Percentiles rank a stretch among this genome's conserved stretches.
Evolutionary conservation across 768 basidiomycete species (phyloP).

Genomic region (Gyrodon lividus): DNA sequence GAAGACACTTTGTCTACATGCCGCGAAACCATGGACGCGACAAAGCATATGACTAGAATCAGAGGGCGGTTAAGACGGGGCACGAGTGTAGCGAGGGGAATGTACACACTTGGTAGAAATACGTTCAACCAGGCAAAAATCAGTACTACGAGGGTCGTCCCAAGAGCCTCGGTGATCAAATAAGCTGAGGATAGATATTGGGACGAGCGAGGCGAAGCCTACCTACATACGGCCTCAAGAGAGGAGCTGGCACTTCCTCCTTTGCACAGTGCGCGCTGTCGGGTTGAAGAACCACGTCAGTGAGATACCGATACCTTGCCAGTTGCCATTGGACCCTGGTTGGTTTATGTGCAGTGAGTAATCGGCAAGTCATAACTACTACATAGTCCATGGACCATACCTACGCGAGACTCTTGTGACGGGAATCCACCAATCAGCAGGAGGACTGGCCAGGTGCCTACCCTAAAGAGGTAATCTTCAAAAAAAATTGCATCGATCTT

Average conservation of each 20-base stretch:
- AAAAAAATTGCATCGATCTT: constrained; percentile 21
- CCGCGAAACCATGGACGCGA: background rate
- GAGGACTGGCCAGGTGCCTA: constrained; percentile 15
- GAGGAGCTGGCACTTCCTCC: background rate
- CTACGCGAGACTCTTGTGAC: too few relatives aligned
- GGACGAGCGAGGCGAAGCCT: background rate
- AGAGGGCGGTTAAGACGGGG: background rate
- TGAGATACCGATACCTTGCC: too few relatives aligned
- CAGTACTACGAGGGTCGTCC: background rate
- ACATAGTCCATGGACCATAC: too few relatives aligned
- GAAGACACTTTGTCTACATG: background rate
- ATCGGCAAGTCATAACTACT: background rate
- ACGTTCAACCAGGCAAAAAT: background rate
- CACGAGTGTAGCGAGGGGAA: background rate
- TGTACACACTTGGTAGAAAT: background rate
- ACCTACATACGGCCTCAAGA: background rate
- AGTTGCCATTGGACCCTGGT: too few relatives aligned
- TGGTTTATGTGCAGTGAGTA: too few relatives aligned
- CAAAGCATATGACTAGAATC: background rate
- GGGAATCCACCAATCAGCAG: constrained; percentile 13
- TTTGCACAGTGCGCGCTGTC: background rate
- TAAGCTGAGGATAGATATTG: background rate
- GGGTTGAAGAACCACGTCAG: background rate
- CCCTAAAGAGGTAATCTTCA: constrained; percentile 29
- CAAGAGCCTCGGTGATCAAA: background rate